Evolutionary conservation across 148 eudicot species (phyloP).

Genomic region (Fagopyrum homotropicum): DNA sequence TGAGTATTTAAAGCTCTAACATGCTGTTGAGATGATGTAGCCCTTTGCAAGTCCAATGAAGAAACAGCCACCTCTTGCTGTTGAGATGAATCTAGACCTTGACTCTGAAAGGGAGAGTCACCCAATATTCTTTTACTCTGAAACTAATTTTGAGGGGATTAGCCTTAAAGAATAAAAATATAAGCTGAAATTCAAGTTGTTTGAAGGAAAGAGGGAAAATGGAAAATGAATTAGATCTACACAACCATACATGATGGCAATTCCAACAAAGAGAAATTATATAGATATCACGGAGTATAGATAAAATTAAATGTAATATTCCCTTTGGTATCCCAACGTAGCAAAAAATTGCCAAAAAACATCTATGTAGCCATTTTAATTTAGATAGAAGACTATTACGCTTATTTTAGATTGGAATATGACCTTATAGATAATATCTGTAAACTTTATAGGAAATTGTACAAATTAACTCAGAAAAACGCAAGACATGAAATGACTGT

Average conservation of each 20-base stretch:
- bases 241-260: neutral
- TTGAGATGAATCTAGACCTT: constrained; percentile 38
- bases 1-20: constrained; percentile 92
- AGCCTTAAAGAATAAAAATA: too few species aligned
- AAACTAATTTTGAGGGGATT: constrained; percentile 36
- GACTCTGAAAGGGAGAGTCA: constrained; percentile 45
- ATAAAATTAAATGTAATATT: neutral
- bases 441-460: neutral
- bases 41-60: constrained; percentile 54
- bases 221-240: neutral
- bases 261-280: neutral
- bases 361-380: neutral
- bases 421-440: neutral
- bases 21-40: constrained; percentile 66
- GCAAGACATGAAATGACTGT: neutral
- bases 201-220: too few species aligned
- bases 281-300: neutral
- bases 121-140: constrained; percentile 48
- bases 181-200: too few species aligned
- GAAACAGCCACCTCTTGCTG: constrained; percentile 29
- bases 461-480: neutral
- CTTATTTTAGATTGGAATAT: neutral
- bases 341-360: neutral
- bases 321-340: neutral
- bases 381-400: neutral